Evolutionary conservation across 176 grass and related monocot genomes (phyloP), one percentile per base, ranked within the genome.

Genomic region (Phragmites australis): DNA sequence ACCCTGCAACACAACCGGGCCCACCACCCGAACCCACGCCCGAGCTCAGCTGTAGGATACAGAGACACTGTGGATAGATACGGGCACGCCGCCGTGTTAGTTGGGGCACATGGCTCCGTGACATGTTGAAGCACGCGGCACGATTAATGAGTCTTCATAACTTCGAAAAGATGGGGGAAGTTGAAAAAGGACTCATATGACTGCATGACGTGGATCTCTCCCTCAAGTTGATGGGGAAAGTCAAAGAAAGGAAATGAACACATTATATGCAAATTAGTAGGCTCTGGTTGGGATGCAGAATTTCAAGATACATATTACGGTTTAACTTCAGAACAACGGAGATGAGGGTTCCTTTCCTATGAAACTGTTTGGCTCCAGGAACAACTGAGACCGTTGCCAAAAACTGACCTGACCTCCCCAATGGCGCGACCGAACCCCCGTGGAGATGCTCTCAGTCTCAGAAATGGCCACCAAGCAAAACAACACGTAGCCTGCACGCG

Each of bases 151-250:
- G 3, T 7, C 11, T 23, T 79, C 75, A 42, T 64, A 23, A 51
- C 55, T 78, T 55, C 42, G 58, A 53, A 83, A 65, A 74, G 81
- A 54, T 83, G 21, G 8, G 22, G 70, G 30, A 37, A 1, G 21
- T n/a, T n/a, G n/a, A n/a, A n/a, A n/a, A n/a, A n/a, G n/a, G n/a
- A n/a, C n/a, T n/a, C n/a, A n/a, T n/a, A n/a, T n/a, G n/a, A n/a
- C n/a, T n/a, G n/a, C n/a, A n/a, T 43, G 41, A 43, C 5, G 41
- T 5, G 41, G 41, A 43, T 9, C 41, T 3, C 41, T 9, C 9
- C 41, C 41, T 46, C 26, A 0, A 2, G 26, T 5, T 10, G 68
- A 72, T 29, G 15, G 27, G 46, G 69, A 72, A n/a, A n/a, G n/a
- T n/a, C n/a, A n/a, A n/a, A n/a, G n/a, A n/a, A n/a, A n/a, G 14